A percentile compares a stretch with the other conserved stretches of the same genome.
Evolutionary conservation across 2,329 filamentous ascomycete genomes (phyloP).

Genomic region (Leptographium radiaticola): DNA sequence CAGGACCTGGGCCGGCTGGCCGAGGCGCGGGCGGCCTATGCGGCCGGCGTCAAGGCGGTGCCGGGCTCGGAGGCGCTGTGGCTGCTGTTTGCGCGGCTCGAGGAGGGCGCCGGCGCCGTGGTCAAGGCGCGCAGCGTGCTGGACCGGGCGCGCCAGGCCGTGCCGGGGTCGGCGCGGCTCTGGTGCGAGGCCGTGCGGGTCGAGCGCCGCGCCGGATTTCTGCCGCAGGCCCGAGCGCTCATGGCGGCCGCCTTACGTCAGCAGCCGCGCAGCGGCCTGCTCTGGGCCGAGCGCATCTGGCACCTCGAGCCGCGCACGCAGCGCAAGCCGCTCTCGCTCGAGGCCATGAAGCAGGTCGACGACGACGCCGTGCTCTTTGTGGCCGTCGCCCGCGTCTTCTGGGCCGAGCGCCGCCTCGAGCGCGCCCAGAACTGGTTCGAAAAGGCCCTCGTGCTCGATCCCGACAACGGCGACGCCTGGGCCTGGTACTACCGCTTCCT

Average conservation of each 20-base stretch:
- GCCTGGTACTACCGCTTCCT: constrained; percentile 97
- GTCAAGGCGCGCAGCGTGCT: constrained; percentile 92
- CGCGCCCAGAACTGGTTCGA: constrained; percentile 97
- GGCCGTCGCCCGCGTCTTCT: constrained; percentile 89
- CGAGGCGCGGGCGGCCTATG: constrained; percentile 82
- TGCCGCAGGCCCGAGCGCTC: constrained; percentile 71
- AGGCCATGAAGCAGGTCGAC: constrained; percentile 95
- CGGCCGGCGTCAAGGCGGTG: constrained; percentile 75
- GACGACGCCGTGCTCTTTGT: constrained; percentile 83
- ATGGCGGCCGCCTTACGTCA: constrained; percentile 93
- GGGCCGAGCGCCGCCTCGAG: constrained; percentile 81
- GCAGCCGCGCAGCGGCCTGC: constrained; percentile 70
- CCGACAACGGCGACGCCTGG: constrained; percentile 85
- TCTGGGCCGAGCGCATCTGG: constrained; percentile 95
- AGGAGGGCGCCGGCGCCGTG: constrained; percentile 69
- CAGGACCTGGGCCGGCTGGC: constrained; percentile 59
- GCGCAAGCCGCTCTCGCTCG: constrained; percentile 77
- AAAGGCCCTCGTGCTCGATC: constrained; percentile 79
- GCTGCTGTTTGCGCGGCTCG: constrained; percentile 77
- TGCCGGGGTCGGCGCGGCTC: constrained; percentile 71
- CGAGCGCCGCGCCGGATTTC: constrained; percentile 76
- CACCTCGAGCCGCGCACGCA: constrained; percentile 83
- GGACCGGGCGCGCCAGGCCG: constrained; percentile 76
- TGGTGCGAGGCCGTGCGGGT: constrained; percentile 93
- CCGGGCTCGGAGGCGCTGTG: constrained; percentile 76